Evolutionary conservation across 176 grass and related monocot species (phyloP), one percentile per base, ranked within the genome.

Genomic region (Ensete ventricosum): DNA sequence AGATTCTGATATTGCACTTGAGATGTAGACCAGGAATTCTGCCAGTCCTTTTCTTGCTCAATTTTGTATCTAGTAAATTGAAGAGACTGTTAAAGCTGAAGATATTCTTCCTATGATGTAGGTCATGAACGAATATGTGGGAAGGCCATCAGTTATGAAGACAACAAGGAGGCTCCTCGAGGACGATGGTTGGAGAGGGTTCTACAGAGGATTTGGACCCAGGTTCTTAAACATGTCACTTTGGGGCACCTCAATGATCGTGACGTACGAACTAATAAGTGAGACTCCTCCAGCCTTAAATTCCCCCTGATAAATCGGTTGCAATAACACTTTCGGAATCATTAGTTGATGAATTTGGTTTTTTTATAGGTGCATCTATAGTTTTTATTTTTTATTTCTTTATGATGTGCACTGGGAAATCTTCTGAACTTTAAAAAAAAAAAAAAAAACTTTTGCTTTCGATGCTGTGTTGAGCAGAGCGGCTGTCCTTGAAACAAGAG

Each of bases 221-320:
- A 81, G 95, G 9, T 91, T 91, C 71, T 86, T 98, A 52, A 98
- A 98, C 80, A 91, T 98, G 95, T 98, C 95, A 67, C 82, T 98
- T 24, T 98, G 95, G 90, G 95, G 95, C 55, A 98, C 95, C 90
- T 98, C 95, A 27, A 98, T 98, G 95, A 98, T 98, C 13, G 90
- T 98, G 52, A 98, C 95, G 50, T 98, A 98, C 10, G 95, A 98
- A 82, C 86, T 98, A 52, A 98, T 98, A 87, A 98, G 95, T 98
- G 81, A 76, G 90, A 20, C 25, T 29, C 24, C 24, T 25, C 24
- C 24, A 1, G 24, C 24, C 24, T 17, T 13, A 19, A 58, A 13
- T 26, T 6, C 13, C 12, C 14, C 1, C 43, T 9, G 48, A 0
- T 19, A 60, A 60, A 20, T 60, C 16, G 9, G 34, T 19, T 59